Evolutionary conservation across 169 alveolate genomes (phyloP), one percentile per base, ranked within the genome.

Genomic region (Cryptosporidium parvum): DNA sequence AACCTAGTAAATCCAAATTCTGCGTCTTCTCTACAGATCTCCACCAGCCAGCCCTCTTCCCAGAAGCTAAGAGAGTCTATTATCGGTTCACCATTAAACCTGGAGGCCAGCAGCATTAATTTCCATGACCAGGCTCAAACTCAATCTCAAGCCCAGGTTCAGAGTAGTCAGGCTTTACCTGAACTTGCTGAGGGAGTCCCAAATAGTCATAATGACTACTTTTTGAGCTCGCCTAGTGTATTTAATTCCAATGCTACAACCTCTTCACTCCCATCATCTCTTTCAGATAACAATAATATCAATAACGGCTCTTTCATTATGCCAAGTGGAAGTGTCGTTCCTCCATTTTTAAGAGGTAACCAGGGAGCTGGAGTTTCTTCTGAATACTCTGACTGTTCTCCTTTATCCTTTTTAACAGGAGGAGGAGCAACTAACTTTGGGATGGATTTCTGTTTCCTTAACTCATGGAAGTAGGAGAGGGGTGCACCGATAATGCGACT

Each of bases 301-400:
- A 9, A 21, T n/a, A 65, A 39, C n/a, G 5, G 51, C 9, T 35
- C 72, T 8, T 65, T 37, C 23, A 65, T n/a, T 0, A 29, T 14
- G 29, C 53, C 44, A 31, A 37, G 72, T n/a, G 72, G 72, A 16
- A 44, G 72, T 52, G 72, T 65, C n/a, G 3, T 65, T 29, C 84
- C 84, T 44, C 84, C 84, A 45, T 70, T 70, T 23, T 61, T 70
- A 16, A 70, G 67, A 45, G 84, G 39, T n/a, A 8, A 16, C 72
- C 72, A 65, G 16, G 72, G 72, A 4, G 16, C 3, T 8, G 33
- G 33, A n/a, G 10, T 18, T 21, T 35, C 72, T 3, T 35, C 72
- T 0, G 72, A 65, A 4, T 65, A 33, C 51, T 35, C 72, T 7
- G 72, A 65, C 14, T 65, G 72, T 52, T 65, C 72, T n/a, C 53